Percentiles rank a stretch among this genome's conserved stretches.
These are phyloP conservation scores for Rasamsonia emersonii DNA, from an alignment of 2,329 filamentous ascomycete species.

Conservation along the genomic window DNA sequence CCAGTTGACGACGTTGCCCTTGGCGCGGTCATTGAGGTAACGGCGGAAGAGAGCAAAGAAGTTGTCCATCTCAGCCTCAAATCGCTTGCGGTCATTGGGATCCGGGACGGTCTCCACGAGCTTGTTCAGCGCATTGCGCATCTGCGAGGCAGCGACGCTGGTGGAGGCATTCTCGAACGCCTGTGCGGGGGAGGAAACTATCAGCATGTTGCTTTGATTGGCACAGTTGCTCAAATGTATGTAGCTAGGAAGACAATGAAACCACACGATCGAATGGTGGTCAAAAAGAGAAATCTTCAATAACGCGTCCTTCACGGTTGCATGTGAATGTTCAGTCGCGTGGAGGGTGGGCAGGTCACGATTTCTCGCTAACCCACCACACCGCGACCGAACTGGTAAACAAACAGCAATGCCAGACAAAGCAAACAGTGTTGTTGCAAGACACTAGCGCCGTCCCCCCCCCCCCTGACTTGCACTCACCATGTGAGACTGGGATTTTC, in stretches of 20 bases:
- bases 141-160: constrained; percentile 94
- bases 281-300: too few species aligned
- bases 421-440: background rate
- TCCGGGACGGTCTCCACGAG: constrained; percentile 86
- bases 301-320: too few species aligned
- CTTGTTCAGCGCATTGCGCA: constrained; percentile 94
- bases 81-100: constrained; percentile 64
- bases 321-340: too few species aligned
- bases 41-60: constrained; percentile 98
- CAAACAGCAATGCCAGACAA: too few species aligned
- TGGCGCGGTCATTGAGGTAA: constrained; percentile 98
- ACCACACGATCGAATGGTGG: too few species aligned
- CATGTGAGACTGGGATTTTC: constrained; percentile 49
- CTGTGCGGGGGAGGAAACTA: constrained; percentile 46
- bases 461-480: constrained; percentile 30
- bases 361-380: too few species aligned
- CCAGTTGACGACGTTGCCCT: constrained; percentile 94
- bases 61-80: constrained; percentile 99
- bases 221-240: background rate
- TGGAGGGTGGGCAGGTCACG: too few species aligned
- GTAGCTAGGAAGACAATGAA: background rate
- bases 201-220: background rate
- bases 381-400: too few species aligned
- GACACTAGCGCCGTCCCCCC: background rate
- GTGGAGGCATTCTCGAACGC: constrained; percentile 99